Evolutionary conservation across 306 rosid species (phyloP).

Genomic region (Citrullus colocynthis): DNA sequence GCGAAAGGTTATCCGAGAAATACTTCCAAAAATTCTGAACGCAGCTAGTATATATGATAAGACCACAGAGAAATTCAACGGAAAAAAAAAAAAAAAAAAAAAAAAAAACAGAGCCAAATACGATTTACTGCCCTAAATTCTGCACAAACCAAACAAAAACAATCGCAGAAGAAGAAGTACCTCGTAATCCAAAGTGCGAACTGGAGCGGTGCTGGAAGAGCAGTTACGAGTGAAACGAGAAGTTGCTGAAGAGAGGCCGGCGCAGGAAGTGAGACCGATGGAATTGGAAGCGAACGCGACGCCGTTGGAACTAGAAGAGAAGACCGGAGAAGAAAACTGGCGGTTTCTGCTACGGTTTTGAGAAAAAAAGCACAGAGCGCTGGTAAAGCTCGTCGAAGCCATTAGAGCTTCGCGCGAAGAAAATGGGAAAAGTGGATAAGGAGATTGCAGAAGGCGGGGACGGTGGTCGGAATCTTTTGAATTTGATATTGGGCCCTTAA

Average conservation of each 20-base stretch:
- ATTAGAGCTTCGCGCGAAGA: slow-evolving; percentile 6
- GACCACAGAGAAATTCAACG: background rate
- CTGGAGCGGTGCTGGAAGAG: slow-evolving; percentile 35
- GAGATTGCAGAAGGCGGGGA: background rate
- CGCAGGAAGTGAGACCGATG: background rate
- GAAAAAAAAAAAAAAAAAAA: no score
- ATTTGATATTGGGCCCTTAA: background rate
- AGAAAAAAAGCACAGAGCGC: slow-evolving; percentile 14
- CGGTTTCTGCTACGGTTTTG: slow-evolving; percentile 15
- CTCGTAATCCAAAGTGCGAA: slow-evolving; percentile 48
- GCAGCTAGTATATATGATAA: background rate
- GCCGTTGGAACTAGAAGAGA: background rate
- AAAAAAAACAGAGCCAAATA: background rate
- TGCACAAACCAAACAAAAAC: slow-evolving; percentile 1
- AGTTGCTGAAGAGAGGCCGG: slow-evolving; percentile 2
- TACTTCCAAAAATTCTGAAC: background rate
- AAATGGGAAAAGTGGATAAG: background rate
- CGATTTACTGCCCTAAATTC: background rate
- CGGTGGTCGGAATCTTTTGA: background rate
- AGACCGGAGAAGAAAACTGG: slow-evolving; percentile 16
- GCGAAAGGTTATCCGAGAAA: background rate
- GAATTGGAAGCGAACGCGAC: slow-evolving; percentile 12
- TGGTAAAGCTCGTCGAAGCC: slow-evolving; percentile 5
- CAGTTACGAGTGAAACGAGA: slow-evolving; percentile 25
- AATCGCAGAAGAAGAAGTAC: slow-evolving; percentile 19